Evolutionary conservation across 1,139 yeast species (phyloP), one percentile per base, ranked within the genome.

Genomic region (Geotrichum armillariae): DNA sequence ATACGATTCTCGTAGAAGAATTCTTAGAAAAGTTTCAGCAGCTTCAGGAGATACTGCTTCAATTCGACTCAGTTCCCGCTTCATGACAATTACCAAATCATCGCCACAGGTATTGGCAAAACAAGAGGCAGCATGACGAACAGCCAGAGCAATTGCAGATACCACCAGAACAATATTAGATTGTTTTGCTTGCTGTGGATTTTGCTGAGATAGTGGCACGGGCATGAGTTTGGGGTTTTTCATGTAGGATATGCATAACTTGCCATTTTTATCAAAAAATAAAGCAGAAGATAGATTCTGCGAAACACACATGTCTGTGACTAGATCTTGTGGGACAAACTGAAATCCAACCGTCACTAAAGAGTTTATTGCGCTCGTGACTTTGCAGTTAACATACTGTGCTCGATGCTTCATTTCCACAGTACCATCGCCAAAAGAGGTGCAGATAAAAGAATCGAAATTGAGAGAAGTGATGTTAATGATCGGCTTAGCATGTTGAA

Each of bases 121-220:
- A 59, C 91, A 85, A 0, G 89, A 78, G 48, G 76, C 74, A 0
- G 93, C 80, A 62, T 85, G 89, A 11, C 82, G 69, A 37, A 77
- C 74, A 0, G 93, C 87, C 52, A 85, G 67, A 0, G 81, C 86
- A 1, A 80, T 82, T 0, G 86, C 74, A 0, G 82, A 55, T 8
- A 56, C 58, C n/a, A 53, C 50, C 49, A 56, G 34, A 9, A 40
- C 18, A 8, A 42, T 39, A 20, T 44, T 43, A 11, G 49, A 52
- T n/a, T 46, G 33, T 14, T 25, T 27, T 18, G 43, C 45, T 9
- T 41, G 43, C 7, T 42, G 38, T 12, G 47, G 38, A 46, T 51
- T 49, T 32, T 41, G 41, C 27, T 53, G 44, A 7, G 47, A 36
- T 14, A 42, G 23, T 20, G 48, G 50, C 12, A 46, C 36, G 5